Percentiles rank a stretch among this genome's conserved stretches.
These are phyloP conservation scores for Termitomyces sp. DNA, from an alignment of 768 basidiomycete species.

Conservation along the genomic window DNA sequence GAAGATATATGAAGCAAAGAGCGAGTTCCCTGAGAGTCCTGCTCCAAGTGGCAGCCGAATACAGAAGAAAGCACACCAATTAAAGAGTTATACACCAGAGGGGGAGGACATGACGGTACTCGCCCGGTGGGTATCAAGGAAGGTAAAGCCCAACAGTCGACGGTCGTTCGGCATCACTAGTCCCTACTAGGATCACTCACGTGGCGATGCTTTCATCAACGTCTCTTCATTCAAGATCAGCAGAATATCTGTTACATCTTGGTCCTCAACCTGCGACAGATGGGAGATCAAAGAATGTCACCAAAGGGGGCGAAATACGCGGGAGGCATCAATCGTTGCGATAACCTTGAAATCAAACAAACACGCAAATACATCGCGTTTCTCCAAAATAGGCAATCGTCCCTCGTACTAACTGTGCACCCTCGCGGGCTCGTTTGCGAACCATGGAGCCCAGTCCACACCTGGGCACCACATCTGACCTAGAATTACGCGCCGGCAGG, in stretches of 20 bases:
- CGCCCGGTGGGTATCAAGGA: not conserved
- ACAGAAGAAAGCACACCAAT: too few relatives aligned
- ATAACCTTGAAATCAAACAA: not conserved
- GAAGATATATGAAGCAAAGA: not conserved
- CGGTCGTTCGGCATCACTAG: too few relatives aligned
- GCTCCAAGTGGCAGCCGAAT: slow-evolving; percentile 1
- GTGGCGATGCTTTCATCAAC: not conserved
- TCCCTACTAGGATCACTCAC: not conserved
- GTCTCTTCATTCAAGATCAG: not conserved
- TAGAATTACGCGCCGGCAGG: slow-evolving; percentile 66
- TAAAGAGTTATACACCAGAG: slow-evolving; percentile 1
- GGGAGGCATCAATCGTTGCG: not conserved
- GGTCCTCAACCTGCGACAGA: too few relatives aligned
- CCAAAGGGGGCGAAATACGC: not conserved
- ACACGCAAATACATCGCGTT: slow-evolving; percentile 4
- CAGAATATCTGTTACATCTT: too few relatives aligned
- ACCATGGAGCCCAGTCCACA: slow-evolving; percentile 28
- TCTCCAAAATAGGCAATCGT: slow-evolving; percentile 18
- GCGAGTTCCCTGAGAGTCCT: slow-evolving; percentile 1
- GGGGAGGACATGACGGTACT: not conserved
- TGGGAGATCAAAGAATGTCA: not conserved
- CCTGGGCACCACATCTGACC: slow-evolving; percentile 42
- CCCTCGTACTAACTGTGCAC: not conserved
- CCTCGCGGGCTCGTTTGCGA: slow-evolving; percentile 27
- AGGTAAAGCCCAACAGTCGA: slow-evolving; percentile 1